Base-by-base conservation (phyloP, 2,329 filamentous ascomycete genomes). In the Microcyclospora pomicola region DNA sequence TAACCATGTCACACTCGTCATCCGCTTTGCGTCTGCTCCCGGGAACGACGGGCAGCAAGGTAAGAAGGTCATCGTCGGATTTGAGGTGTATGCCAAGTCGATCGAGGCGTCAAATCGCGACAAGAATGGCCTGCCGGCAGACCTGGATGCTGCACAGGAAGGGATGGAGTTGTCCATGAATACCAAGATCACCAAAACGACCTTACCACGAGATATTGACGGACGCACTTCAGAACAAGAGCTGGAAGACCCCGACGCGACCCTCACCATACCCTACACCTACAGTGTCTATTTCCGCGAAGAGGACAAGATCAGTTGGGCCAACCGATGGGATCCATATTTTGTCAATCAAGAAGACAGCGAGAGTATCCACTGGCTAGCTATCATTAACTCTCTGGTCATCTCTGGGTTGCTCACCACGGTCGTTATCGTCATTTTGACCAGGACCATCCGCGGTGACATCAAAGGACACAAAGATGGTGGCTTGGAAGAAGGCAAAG, bases 241-340 rank as follows among this genome's bases (percentile, higher is more conserved):
- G 31, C 43, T 51, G 14, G 53, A 55, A 19, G 72, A 79, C 31
- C 77, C 82, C 41, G 72, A 71, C 16, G 73, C 74, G 11, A 82
- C 67, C 2, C 59, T 91, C 35, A 76, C 71, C 2, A 79, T 93
- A 36, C 83, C 85, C 0, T 92, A 87, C 60, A 82, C 83, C 0
- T 94, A 93, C 61, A 88, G 84, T 2, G 80, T 93, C 11, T 92
- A 91, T 60, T 94, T 86, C 64, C 77, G 83, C 36, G 82, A 92
- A 56, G 83, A 92, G 44, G 73, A 79, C 31, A 74, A 71, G 14
- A 67, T 92, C 36, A 83, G 91, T 46, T 94, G 86, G 86, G 68
- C 70, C 40, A 83, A 79, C 49, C 74, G 85, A 38, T 94, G 86
- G 85, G 82, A 92, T 52, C 65, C 88, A 38, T 93, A 92, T 59